Evolutionary conservation across 768 basidiomycete species (phyloP).

Genomic region (Agrocybe praecox): DNA sequence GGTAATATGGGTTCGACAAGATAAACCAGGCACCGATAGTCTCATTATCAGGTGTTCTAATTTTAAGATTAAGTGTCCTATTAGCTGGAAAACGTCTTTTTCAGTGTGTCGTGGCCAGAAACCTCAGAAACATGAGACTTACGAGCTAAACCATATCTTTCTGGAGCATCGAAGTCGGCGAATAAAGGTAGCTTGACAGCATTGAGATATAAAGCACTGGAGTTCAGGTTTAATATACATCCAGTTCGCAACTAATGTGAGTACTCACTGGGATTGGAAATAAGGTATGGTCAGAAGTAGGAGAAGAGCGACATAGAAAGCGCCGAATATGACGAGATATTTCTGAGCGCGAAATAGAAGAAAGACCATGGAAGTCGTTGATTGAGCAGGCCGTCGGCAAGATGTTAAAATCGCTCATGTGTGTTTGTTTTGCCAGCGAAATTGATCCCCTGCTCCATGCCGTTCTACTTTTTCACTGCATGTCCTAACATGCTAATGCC

Average conservation of each 20-base stretch:
- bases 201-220: constrained; percentile 61
- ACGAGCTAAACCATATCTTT: constrained; percentile 84
- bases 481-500: not conserved
- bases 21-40: constrained; percentile 87
- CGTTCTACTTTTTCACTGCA: not conserved
- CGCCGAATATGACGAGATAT: constrained; percentile 44
- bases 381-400: not conserved
- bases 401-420: not conserved
- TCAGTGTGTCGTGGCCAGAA: not conserved
- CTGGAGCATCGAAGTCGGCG: constrained; percentile 68
- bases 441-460: not conserved
- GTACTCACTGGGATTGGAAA: constrained; percentile 70
- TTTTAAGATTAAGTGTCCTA: constrained; percentile 72
- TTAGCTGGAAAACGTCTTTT: constrained; percentile 49
- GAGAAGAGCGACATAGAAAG: constrained; percentile 55
- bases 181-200: constrained; percentile 62
- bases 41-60: constrained; percentile 77
- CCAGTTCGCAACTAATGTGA: not conserved
- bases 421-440: not conserved
- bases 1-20: constrained; percentile 68
- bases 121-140: constrained; percentile 21
- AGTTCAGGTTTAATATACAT: constrained; percentile 1
- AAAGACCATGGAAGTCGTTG: constrained; percentile 9
- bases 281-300: constrained; percentile 59
- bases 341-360: constrained; percentile 24